Evolutionary conservation across 23 red algal species (phyloP), one percentile per base, ranked within the genome.

Genomic region (Gracilaria caudata): DNA sequence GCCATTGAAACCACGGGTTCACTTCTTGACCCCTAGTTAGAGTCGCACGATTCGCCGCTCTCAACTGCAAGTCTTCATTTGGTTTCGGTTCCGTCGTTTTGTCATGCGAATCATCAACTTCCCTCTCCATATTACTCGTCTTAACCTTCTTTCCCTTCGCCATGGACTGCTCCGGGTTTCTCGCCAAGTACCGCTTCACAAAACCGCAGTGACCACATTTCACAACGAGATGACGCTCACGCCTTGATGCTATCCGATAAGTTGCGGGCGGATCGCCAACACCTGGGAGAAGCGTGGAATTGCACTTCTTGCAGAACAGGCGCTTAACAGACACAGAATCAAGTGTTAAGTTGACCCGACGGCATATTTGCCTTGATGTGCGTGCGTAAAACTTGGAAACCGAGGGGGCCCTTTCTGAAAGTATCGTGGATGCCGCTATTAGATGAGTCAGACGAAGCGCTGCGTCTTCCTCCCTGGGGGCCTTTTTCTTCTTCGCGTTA

Each of bases 321-420:
- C 90, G 90, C 63, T 93, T 93, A 68, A 93, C 75, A 35, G 90
- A 80, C 16, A 74, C 36, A 32, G 58, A 84, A 71, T 93, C 90
- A 16, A 75, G 47, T 21, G 64, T 85, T 33, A 93, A 65, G 68
- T 84, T 86, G 26, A 93, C 70, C 35, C 90, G 90, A 28, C 90
- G 80, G 28, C 90, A 76, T 58, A 86, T 79, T 68, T 93, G 90
- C 5, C 73, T 73, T 43, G 75, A 55, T 13, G 82, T 24, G 37
- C 21, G 41, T 3, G 57, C 28, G 90, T 86, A 85, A 32, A 75
- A 63, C 25, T 79, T 79, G n/a, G 90, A 76, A 14, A 86, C 76
- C 3, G 90, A 78, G 7, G 90, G 90, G 0, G 90, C 51, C n/a
- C 54, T 57, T 19, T 79, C 73, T 35, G 90, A 66, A 0, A 93